These are phyloP conservation scores for Blastobotrys arbuscula DNA, from an alignment of 1,139 yeast species.

Conservation along the genomic window DNA sequence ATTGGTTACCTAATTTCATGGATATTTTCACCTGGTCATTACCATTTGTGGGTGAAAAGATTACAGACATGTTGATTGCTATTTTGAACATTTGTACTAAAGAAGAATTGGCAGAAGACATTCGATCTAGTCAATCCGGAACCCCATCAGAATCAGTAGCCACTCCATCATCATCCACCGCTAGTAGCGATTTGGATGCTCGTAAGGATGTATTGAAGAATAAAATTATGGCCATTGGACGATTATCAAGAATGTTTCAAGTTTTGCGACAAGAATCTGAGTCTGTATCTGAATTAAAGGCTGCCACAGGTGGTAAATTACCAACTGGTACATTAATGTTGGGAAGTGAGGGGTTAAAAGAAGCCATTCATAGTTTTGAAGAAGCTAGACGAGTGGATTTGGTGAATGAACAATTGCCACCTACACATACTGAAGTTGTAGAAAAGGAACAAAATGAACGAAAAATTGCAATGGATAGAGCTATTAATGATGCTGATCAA, in stretches of 20 bases:
- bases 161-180: background rate
- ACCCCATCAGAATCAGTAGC: conserved; percentile 11
- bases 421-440: conserved; percentile 55
- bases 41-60: conserved; percentile 95
- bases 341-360: conserved; percentile 75
- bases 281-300: conserved; percentile 74
- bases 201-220: conserved; percentile 66
- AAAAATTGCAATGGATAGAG: conserved; percentile 40
- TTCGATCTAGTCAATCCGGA: conserved; percentile 7
- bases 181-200: conserved; percentile 29
- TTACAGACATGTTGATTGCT: conserved; percentile 88
- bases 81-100: conserved; percentile 91
- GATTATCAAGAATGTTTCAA: conserved; percentile 89
- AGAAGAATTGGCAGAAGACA: conserved; percentile 80
- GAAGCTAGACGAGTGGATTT: conserved; percentile 81
- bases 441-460: conserved; percentile 43
- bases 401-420: conserved; percentile 85
- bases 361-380: conserved; percentile 68
- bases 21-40: conserved; percentile 97
- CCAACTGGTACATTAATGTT: conserved; percentile 86
- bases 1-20: conserved; percentile 96
- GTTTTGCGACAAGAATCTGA: conserved; percentile 87
- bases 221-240: conserved; percentile 90
- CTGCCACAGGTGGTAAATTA: conserved; percentile 59
- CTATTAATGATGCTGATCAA: conserved; percentile 39